A percentile compares a stretch with the other conserved stretches of the same genome.
These are phyloP conservation scores for Exophiala dermatitidis DNA, from an alignment of 2,329 filamentous ascomycete genomes.

Conservation along the genomic window DNA sequence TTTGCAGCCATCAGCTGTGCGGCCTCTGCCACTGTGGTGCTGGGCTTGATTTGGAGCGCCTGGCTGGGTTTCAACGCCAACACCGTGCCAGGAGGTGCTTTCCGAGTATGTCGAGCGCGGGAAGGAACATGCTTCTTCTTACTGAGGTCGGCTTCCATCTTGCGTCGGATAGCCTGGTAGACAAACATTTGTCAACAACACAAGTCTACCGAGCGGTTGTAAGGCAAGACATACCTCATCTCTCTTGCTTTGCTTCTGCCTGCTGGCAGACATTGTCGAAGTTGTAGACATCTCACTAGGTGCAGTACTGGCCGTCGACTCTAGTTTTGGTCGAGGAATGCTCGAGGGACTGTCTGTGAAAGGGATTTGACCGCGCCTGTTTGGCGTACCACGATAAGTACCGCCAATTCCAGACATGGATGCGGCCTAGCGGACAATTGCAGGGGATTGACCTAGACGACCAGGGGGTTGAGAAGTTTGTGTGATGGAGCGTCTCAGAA, in stretches of 20 bases:
- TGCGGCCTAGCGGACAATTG: neutral
- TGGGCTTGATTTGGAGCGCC: conserved; percentile 94
- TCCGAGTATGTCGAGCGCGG: conserved; percentile 76
- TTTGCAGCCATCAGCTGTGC: conserved; percentile 99
- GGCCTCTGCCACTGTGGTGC: conserved; percentile 87
- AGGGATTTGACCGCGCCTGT: conserved; percentile 46
- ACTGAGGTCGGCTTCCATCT: conserved; percentile 94
- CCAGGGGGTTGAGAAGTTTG: conserved; percentile 4
- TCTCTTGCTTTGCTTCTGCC: conserved; percentile 92
- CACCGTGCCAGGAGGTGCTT: conserved; percentile 92
- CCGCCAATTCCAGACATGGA: conserved; percentile 33
- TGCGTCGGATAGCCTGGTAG: conserved; percentile 79
- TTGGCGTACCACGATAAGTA: conserved; percentile 53
- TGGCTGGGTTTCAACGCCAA: conserved; percentile 91
- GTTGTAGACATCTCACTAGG: conserved; percentile 46
- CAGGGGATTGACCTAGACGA: neutral
- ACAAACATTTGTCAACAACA: conserved; percentile 14
- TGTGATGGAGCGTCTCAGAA: conserved; percentile 3
- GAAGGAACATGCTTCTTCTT: conserved; percentile 84
- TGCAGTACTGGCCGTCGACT: conserved; percentile 36
- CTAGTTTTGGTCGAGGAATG: conserved; percentile 57
- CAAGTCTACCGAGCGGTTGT: neutral
- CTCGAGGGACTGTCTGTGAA: conserved; percentile 51
- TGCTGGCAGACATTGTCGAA: conserved; percentile 81
- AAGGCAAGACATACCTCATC: conserved; percentile 70